phyloP scores from a whole-genome alignment of 176 grass and related monocot species.

The Zoysia pacifica region DNA sequence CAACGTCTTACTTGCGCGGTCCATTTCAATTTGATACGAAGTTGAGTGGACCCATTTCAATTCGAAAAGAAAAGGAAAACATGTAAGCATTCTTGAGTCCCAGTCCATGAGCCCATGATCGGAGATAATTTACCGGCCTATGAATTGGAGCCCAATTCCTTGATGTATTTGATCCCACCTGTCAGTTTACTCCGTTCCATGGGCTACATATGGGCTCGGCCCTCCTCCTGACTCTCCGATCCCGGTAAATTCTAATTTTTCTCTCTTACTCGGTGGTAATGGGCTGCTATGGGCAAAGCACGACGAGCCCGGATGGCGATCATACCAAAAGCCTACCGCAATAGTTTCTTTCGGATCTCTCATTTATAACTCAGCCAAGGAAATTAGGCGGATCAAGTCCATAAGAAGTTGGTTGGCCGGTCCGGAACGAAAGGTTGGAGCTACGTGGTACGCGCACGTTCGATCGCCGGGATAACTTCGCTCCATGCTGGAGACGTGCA shows the following conservation, averaged over 20 bases:
- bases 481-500: not conserved
- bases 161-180: not conserved
- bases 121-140: not conserved
- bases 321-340: not conserved
- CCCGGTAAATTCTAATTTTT: not conserved
- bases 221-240: not conserved
- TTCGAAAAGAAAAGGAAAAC: not conserved
- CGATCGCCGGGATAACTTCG: not conserved
- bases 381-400: not conserved
- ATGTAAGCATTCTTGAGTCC: not conserved
- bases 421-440: not conserved
- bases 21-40: not conserved
- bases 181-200: not conserved
- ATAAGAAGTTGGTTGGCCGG: not conserved
- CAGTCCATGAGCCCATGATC: not conserved
- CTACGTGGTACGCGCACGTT: not conserved
- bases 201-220: not conserved
- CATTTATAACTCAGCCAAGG: not conserved
- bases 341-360: not conserved
- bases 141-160: not conserved
- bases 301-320: not conserved
- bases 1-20: not conserved
- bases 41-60: not conserved
- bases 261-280: not conserved
- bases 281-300: not conserved